Evolutionary conservation across 75 land plant species (phyloP), one percentile per base, ranked within the genome.

Genomic region (Larix kaempferi): DNA sequence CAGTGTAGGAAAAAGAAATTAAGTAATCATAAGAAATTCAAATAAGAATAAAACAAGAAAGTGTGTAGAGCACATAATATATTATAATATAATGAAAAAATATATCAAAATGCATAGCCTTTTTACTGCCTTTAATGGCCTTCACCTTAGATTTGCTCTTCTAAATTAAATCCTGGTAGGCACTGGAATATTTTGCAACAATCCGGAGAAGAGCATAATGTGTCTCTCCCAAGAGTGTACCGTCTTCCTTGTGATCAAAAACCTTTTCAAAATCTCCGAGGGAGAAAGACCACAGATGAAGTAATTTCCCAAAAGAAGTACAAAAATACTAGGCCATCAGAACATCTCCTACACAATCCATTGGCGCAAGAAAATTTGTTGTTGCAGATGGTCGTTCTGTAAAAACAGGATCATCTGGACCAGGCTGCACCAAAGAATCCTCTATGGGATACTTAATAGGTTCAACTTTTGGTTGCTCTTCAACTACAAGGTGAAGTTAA

Each of bases 311-410:
- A 78, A 91, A 96, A 41, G 92, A 92, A 41, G 82, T 78, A 76
- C 93, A 94, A 57, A 96, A 96, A 73, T 94, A 90, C 99, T 98
- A 96, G 37, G 90, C 87, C 99, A 90, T 92, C 77, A 96, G 78
- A 60, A 96, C 84, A 66, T 88, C 77, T 62, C 99, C 99, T 33
- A 92, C 85, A 82, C 89, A 94, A 22, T 90, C 88, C 89, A 90
- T 82, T 61, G 99, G 98, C 58, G 89, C 86, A 69, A 41, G 64
- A 83, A 96, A 96, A 63, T 92, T 90, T 52, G 84, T 84, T 27
- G 88, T 85, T 39, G 91, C 90, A 25, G 78, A 74, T 55, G 99
- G 99, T 12, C 95, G 87, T 4, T 88, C 87, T 12, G 83, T 60
- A 35, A 94, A 86, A 57, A 76, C 77, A 22, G 91, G 91, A 81